Evolutionary conservation across 2,329 filamentous ascomycete genomes (phyloP), one percentile per base, ranked within the genome.

Genomic region (Microdochium trichocladiopsis): DNA sequence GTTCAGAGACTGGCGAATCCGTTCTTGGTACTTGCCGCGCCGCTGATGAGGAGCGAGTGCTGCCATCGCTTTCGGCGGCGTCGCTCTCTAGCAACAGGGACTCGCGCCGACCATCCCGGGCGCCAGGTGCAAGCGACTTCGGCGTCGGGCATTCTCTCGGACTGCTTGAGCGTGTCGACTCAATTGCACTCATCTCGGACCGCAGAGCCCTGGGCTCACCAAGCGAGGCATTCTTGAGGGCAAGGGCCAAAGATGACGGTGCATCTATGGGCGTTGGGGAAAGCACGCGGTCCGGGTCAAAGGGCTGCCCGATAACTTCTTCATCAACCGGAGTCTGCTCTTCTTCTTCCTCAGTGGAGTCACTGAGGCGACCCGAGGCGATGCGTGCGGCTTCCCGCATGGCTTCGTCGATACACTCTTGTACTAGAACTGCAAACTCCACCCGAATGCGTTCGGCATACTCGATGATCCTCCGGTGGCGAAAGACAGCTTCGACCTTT

Each of bases 401-500:
- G 9, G 94, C 94, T 56, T 90, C 91, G 55, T 95, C 87, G 50
- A 99, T 96, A 66, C 94, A 99, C 61, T 96, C 90, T 63, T 97
- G 90, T 2, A 99, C 93, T 53, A 96, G 78, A 24, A 95, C 82
- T 25, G 93, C 88, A 62, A 96, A 95, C 63, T 99, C 94, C 48
- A 96, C 81, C 3, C 95, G 88, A 57, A 99, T 96, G 28, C 95
- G 86, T 70, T 99, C 94, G 0, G 92, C 86, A 66, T 99, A 99
- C 67, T 99, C 94, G 28, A 99, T 85, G 50, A 97, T 95, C 60
- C 87, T 86, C 50, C 93, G 86, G 68, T 97, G 90, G 31, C 94
- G 88, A 57, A 95, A 84, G 6, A 97, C 89, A 4, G 93, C 89
- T 62, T 99, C 94, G 2, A 97, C 89, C 67, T 99, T 99, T 47